A percentile compares a stretch with the other conserved stretches of the same genome.
Evolutionary conservation across 2,329 filamentous ascomycete species (phyloP).

Genomic region (Fusarium illudens): DNA sequence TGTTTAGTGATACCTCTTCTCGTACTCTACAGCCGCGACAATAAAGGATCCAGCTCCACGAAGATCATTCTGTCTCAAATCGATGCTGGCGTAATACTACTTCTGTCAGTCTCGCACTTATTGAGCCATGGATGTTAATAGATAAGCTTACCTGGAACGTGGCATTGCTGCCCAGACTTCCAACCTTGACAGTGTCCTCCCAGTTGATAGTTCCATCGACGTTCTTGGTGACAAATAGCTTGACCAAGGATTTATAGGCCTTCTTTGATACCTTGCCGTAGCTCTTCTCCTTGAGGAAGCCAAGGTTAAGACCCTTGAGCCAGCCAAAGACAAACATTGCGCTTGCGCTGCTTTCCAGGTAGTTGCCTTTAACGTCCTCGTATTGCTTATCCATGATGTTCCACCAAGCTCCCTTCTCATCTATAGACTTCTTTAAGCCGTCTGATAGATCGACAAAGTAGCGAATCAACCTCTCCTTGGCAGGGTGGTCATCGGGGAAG

Average conservation of each 20-base stretch:
- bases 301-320: constrained; percentile 51
- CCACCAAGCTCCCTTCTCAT: constrained; percentile 63
- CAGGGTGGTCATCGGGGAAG: constrained; percentile 49
- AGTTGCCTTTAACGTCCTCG: constrained; percentile 60
- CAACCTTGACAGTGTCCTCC: constrained; percentile 61
- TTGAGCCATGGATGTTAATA: rapidly evolving
- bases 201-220: constrained; percentile 58
- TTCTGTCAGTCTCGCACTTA: background rate
- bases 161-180: constrained; percentile 59
- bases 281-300: constrained; percentile 27
- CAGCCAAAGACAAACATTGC: constrained; percentile 65
- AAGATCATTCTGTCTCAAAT: constrained; percentile 36
- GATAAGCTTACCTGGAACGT: constrained; percentile 55
- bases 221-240: constrained; percentile 55
- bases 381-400: constrained; percentile 62
- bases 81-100: constrained; percentile 43
- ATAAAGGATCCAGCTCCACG: constrained; percentile 39
- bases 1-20: constrained; percentile 9
- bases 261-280: constrained; percentile 28
- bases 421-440: constrained; percentile 54
- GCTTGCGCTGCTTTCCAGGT: constrained; percentile 66
- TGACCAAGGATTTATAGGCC: constrained; percentile 47
- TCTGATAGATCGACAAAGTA: constrained; percentile 52
- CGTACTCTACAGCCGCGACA: constrained; percentile 38
- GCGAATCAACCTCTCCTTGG: constrained; percentile 45